These are phyloP conservation scores for Infundibulicybe gibba DNA, from an alignment of 768 basidiomycete genomes.

Conservation along the genomic window DNA sequence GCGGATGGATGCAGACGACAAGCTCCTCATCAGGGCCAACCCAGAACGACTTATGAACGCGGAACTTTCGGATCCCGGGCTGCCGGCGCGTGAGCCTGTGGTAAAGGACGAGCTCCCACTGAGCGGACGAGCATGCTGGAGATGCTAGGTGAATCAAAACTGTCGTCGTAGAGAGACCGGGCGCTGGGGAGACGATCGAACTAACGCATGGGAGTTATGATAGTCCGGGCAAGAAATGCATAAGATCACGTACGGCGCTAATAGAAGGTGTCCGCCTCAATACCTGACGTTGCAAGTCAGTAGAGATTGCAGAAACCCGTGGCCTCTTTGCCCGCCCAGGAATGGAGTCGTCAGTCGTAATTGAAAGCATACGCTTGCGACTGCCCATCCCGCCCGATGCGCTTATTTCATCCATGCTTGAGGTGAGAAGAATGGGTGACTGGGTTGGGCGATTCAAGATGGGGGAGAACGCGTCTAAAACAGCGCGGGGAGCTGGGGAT, in stretches of 20 bases:
- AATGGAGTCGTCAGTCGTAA: constrained; percentile 18
- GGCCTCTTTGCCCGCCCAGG: constrained; percentile 25
- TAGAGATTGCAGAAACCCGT: constrained; percentile 23
- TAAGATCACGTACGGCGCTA: constrained; percentile 5
- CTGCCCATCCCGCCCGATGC: constrained; percentile 12
- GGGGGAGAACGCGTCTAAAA: too few relatives aligned
- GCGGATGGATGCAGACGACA: constrained; percentile 25
- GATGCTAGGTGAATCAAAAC: constrained; percentile 9
- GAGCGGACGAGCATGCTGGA: constrained; percentile 11
- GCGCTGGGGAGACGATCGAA: constrained; percentile 16
- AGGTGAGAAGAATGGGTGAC: too few relatives aligned
- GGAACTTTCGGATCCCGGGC: constrained; percentile 18
- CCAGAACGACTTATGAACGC: constrained; percentile 21
- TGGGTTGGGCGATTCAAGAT: too few relatives aligned
- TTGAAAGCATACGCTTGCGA: constrained; percentile 31
- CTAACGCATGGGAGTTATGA: constrained; percentile 5
- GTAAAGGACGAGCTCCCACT: constrained; percentile 23
- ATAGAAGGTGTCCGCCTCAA: constrained; percentile 7
- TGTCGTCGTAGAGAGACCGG: constrained; percentile 10
- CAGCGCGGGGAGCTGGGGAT: too few relatives aligned
- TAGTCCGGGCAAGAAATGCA: neutral
- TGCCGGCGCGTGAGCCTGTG: constrained; percentile 16
- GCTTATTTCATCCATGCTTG: constrained; percentile 6
- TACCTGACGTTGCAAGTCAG: constrained; percentile 13
- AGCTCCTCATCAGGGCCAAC: constrained; percentile 27